Evolutionary conservation across 2,329 filamentous ascomycete genomes (phyloP).

Genomic region (Botrytis porri): DNA sequence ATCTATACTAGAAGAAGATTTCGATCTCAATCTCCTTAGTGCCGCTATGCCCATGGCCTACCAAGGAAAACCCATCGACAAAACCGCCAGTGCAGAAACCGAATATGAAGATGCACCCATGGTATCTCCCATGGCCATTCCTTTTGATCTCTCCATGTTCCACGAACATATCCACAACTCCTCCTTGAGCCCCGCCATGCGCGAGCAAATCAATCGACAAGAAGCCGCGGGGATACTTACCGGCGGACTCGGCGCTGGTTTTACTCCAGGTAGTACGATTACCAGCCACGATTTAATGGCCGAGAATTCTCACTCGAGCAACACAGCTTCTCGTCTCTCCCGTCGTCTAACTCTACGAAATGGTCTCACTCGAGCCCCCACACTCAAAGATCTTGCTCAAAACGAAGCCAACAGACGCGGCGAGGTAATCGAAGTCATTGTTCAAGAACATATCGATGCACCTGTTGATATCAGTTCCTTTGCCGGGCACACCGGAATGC

Average conservation of each 20-base stretch:
- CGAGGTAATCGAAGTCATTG: slow-evolving; percentile 57
- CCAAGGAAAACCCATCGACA: slow-evolving; percentile 27
- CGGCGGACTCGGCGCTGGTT: slow-evolving; percentile 56
- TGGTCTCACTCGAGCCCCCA: slow-evolving; percentile 39
- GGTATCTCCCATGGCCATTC: slow-evolving; percentile 21
- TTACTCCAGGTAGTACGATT: slow-evolving; percentile 48
- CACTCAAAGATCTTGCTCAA: slow-evolving; percentile 52
- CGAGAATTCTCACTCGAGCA: slow-evolving; percentile 23
- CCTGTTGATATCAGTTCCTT: slow-evolving; percentile 35
- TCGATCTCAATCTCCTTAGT: slow-evolving; percentile 34
- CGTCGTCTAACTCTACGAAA: slow-evolving; percentile 29
- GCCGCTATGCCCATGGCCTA: slow-evolving; percentile 31
- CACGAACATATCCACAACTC: slow-evolving; percentile 28
- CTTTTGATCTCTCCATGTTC: slow-evolving; percentile 34
- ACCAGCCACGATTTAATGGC: slow-evolving; percentile 51
- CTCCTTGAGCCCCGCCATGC: slow-evolving; percentile 23
- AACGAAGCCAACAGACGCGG: slow-evolving; percentile 58
- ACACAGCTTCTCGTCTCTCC: slow-evolving; percentile 19
- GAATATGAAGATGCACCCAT: slow-evolving; percentile 25
- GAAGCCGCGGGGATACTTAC: slow-evolving; percentile 56
- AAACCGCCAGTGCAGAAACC: slow-evolving; percentile 25
- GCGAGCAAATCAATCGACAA: slow-evolving; percentile 31
- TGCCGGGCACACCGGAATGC: slow-evolving; percentile 24
- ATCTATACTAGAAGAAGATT: slow-evolving; percentile 35
- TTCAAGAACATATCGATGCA: slow-evolving; percentile 37